Evolutionary conservation across 2,329 filamentous ascomycete species (phyloP).

Genomic region (Phaeophleospora eucalypticola): DNA sequence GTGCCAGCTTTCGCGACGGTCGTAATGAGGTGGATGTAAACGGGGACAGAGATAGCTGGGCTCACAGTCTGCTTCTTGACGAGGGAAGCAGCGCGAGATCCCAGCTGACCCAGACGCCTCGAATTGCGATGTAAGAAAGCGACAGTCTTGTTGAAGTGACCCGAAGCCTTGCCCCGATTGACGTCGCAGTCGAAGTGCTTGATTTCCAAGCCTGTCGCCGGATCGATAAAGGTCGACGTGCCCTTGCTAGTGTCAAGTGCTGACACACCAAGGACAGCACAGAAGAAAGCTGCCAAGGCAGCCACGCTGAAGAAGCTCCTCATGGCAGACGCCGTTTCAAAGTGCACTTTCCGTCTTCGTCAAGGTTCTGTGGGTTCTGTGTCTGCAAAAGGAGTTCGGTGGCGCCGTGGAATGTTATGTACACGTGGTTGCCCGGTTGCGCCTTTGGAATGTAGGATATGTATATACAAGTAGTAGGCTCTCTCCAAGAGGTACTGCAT

Average conservation of each 20-base stretch:
- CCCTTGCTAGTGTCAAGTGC: constrained; percentile 17
- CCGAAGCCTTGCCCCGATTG: constrained; percentile 33
- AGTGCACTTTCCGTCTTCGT: constrained; percentile 18
- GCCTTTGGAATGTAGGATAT: constrained; percentile 9
- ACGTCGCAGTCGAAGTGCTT: constrained; percentile 44
- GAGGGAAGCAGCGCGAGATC: constrained; percentile 26
- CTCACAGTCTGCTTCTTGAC: constrained; percentile 23
- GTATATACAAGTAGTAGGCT: constrained; percentile 1
- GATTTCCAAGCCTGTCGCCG: constrained; percentile 24
- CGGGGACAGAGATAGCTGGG: constrained; percentile 35
- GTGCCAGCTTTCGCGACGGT: constrained; percentile 33
- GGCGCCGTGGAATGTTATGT: constrained; percentile 16
- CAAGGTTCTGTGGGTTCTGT: constrained; percentile 5
- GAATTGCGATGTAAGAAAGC: constrained; percentile 31
- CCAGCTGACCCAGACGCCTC: constrained; percentile 13
- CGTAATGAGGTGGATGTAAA: constrained; percentile 46
- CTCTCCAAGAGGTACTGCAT: not conserved
- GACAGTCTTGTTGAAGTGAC: constrained; percentile 39
- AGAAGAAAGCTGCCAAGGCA: constrained; percentile 17
- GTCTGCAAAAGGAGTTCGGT: constrained; percentile 6
- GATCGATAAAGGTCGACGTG: constrained; percentile 26
- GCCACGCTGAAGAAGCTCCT: constrained; percentile 17
- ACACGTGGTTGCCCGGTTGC: constrained; percentile 8
- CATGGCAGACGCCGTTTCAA: constrained; percentile 15
- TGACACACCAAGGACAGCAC: constrained; percentile 9